Conservation (phyloP, 2,329 filamentous ascomycete genomes). For the Zymoseptoria pseudotritici region DNA sequence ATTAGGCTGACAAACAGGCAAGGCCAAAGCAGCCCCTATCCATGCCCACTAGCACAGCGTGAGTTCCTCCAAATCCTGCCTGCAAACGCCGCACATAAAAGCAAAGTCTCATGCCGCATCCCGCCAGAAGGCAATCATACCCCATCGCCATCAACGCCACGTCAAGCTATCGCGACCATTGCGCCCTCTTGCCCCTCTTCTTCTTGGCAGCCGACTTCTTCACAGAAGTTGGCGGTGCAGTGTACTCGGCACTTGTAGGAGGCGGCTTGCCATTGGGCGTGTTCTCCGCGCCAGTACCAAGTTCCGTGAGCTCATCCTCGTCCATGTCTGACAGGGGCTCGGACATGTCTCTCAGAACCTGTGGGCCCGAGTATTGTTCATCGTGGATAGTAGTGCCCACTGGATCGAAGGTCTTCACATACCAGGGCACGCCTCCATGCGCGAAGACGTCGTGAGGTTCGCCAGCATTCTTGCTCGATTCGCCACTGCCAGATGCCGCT, state of each 20-base stretch:
- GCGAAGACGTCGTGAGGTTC: slow-evolving; percentile 39
- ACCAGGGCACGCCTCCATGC: slow-evolving; percentile 80
- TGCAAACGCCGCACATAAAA: background rate
- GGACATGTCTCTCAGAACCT: slow-evolving; percentile 65
- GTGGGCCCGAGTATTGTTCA: slow-evolving; percentile 65
- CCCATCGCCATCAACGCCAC: background rate
- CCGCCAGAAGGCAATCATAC: background rate
- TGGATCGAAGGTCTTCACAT: slow-evolving; percentile 72
- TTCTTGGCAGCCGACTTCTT: slow-evolving; percentile 4
- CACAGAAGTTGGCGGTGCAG: background rate
- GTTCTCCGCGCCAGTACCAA: slow-evolving; percentile 18
- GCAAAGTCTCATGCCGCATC: background rate
- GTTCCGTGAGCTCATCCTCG: slow-evolving; percentile 74
- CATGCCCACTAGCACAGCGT: background rate
- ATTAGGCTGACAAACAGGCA: background rate
- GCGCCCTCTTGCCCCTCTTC: slow-evolving; percentile 1
- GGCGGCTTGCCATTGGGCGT: slow-evolving; percentile 8
- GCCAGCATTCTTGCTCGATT: slow-evolving; percentile 6
- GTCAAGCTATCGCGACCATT: slow-evolving; percentile 4
- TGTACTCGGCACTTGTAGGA: slow-evolving; percentile 1
- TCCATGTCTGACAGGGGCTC: slow-evolving; percentile 81
- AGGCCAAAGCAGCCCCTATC: background rate
- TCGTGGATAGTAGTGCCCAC: slow-evolving; percentile 71
- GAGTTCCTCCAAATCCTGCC: background rate
- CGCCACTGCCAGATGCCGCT: slow-evolving; percentile 10